phyloP scores from a whole-genome alignment of 768 basidiomycete species.

The Serendipita sp. region DNA sequence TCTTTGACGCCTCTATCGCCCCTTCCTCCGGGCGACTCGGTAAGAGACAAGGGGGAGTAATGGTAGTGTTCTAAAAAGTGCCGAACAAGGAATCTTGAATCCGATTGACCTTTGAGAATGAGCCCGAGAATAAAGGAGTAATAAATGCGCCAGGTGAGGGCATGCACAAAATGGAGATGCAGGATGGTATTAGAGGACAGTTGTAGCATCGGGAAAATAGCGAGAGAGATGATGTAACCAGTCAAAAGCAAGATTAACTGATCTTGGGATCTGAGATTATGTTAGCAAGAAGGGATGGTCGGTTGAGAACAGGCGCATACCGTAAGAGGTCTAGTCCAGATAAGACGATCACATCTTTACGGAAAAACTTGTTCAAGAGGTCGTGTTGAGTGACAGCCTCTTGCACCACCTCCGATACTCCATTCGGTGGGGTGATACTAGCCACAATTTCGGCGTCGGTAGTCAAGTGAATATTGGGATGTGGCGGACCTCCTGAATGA shows the following conservation, averaged over 20 bases:
- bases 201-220: conserved; percentile 36
- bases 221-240: conserved; percentile 40
- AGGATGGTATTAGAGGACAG: conserved; percentile 34
- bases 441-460: neutral
- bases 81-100: conserved; percentile 74
- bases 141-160: conserved; percentile 70
- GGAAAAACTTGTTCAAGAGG: conserved; percentile 75
- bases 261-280: conserved; percentile 54
- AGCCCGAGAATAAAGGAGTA: conserved; percentile 79
- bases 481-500: neutral
- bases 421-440: neutral
- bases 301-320: conserved; percentile 25
- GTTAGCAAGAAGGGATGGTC: conserved; percentile 13
- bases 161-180: conserved; percentile 64
- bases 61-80: conserved; percentile 93
- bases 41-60: conserved; percentile 32
- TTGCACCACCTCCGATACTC: conserved; percentile 11
- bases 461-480: neutral
- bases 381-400: conserved; percentile 60
- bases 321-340: conserved; percentile 72
- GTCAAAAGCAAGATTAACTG: conserved; percentile 62
- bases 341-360: conserved; percentile 68
- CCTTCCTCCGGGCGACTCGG: neutral
- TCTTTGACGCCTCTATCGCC: conserved; percentile 19
- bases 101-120: conserved; percentile 68